Evolutionary conservation across 345 rosid species (phyloP).

Genomic region (Combretum micranthum): DNA sequence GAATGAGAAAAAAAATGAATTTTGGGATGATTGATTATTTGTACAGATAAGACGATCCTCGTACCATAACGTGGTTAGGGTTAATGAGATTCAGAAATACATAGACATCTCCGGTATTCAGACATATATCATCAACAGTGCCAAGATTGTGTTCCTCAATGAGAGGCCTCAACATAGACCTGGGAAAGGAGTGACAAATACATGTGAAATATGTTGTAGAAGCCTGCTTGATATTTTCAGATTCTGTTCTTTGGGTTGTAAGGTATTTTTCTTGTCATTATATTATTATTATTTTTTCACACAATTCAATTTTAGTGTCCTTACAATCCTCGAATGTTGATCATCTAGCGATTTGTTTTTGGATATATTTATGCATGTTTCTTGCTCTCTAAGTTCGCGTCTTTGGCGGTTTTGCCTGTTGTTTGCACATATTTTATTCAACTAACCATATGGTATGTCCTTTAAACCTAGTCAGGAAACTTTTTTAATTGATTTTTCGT

Average conservation of each 20-base stretch:
- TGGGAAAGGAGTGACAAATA: constrained; percentile 42
- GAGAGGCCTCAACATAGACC: constrained; percentile 42
- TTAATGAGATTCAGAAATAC: constrained; percentile 34
- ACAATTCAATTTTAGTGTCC: background rate
- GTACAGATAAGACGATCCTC: constrained; percentile 44
- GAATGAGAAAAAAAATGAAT: background rate
- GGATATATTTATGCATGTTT: background rate
- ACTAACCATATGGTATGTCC: too few species aligned
- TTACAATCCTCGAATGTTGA: background rate
- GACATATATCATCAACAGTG: constrained; percentile 41
- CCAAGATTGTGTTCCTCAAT: constrained; percentile 40
- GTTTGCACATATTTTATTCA: constrained; percentile 1
- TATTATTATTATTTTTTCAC: background rate
- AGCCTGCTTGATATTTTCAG: constrained; percentile 46
- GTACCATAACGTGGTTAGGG: constrained; percentile 43
- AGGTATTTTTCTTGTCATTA: too few species aligned
- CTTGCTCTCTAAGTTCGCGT: background rate
- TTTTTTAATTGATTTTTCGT: too few species aligned
- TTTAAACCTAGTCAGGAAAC: too few species aligned
- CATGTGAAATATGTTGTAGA: constrained; percentile 36
- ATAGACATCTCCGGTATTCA: constrained; percentile 39
- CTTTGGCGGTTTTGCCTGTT: background rate
- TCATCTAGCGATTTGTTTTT: background rate
- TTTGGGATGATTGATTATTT: background rate
- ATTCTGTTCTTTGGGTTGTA: constrained; percentile 46